Percentiles rank a stretch among this genome's conserved stretches.
Conservation (phyloP, 495 filamentous ascomycete species). For the Aspergillus kassunensis region DNA sequence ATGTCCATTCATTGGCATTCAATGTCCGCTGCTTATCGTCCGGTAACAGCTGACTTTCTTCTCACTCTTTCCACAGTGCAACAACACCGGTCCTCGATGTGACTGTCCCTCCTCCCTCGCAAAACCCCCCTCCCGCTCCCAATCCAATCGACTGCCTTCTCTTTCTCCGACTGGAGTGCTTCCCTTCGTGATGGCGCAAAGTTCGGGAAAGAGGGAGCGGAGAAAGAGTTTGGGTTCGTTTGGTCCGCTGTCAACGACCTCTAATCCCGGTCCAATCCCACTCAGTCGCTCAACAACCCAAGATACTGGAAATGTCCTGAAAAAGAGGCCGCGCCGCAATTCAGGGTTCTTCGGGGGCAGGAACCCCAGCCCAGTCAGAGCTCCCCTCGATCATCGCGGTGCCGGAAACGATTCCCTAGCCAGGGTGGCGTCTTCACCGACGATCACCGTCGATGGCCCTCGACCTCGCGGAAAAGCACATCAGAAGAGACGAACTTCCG, state of each 20-base stretch:
- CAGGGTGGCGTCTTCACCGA: slow-evolving; percentile 19
- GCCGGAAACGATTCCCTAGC: slow-evolving; percentile 28
- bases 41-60: slow-evolving; percentile 16
- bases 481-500: slow-evolving; percentile 47
- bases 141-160: slow-evolving; percentile 7
- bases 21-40: slow-evolving; percentile 14
- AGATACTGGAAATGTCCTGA: slow-evolving; percentile 29
- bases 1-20: slow-evolving; percentile 15
- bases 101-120: slow-evolving; percentile 19
- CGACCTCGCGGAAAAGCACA: slow-evolving; percentile 42
- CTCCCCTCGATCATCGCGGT: slow-evolving; percentile 21
- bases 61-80: slow-evolving; percentile 21
- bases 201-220: slow-evolving; percentile 36
- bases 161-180: slow-evolving; percentile 14
- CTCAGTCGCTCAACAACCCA: slow-evolving; percentile 40
- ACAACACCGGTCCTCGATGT: slow-evolving; percentile 35
- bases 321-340: slow-evolving; percentile 41
- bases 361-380: slow-evolving; percentile 23
- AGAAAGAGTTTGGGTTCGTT: slow-evolving; percentile 45
- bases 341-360: slow-evolving; percentile 42
- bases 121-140: slow-evolving; percentile 12
- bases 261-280: slow-evolving; percentile 17
- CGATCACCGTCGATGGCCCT: slow-evolving; percentile 25
- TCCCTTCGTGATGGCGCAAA: slow-evolving; percentile 37
- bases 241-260: slow-evolving; percentile 26